phyloP scores from a whole-genome alignment of 176 grass and related monocot species.

The Urochloa ruziziensis region DNA sequence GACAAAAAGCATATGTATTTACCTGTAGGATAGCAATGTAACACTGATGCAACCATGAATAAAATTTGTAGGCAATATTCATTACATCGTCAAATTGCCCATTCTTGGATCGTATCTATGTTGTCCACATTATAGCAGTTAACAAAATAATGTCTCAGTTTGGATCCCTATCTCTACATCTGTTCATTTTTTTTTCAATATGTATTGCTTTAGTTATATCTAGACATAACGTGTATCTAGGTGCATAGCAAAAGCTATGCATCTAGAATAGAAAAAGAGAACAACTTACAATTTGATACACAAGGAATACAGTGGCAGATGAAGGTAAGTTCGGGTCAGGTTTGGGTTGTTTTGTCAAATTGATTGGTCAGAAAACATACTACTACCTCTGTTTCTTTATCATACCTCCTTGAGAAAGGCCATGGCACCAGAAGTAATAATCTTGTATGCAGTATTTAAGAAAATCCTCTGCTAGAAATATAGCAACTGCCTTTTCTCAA shows the following conservation, averaged over 20 bases:
- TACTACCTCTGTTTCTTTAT: not conserved
- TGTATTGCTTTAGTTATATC: not conserved
- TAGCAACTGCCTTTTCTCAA: no score
- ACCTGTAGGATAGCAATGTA: not conserved
- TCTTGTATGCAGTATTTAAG: not conserved
- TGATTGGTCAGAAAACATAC: not conserved
- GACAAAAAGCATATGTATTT: not conserved
- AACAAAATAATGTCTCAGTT: not conserved
- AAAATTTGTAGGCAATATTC: not conserved
- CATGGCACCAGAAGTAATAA: not conserved
- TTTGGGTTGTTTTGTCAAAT: not conserved
- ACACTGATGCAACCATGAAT: slow-evolving; percentile 6
- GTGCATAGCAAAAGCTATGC: no score
- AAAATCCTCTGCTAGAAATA: not conserved
- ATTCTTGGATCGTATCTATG: not conserved
- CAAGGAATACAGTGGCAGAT: not conserved
- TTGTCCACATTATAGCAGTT: not conserved
- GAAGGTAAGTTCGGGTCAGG: not conserved
- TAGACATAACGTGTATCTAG: no score
- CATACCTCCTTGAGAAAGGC: not conserved
- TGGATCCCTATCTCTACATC: not conserved
- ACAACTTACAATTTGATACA: no score
- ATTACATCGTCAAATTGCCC: not conserved
- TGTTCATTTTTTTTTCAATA: not conserved
- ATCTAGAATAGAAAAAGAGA: not conserved